Base-by-base conservation (phyloP, 2,329 filamentous ascomycete species). In the Aspergillus fumigatiaffinis region DNA sequence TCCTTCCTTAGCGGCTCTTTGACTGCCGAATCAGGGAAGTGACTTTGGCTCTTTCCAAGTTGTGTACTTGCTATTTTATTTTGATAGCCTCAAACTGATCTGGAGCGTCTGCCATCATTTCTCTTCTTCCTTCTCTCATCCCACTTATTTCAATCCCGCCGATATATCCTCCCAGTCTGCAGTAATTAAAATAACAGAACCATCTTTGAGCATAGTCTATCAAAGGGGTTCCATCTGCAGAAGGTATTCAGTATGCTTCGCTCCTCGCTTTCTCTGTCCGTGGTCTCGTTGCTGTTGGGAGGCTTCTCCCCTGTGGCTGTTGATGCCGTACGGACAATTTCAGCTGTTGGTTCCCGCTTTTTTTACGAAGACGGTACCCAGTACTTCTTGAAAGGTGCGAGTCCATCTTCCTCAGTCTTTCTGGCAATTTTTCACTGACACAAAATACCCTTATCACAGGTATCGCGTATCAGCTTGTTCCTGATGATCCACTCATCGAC, bases 341-440 rank as follows among this genome's bases (percentile, higher is more conserved):
- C 78, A n/a, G 76, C 77, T 46, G 84, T 87, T 54, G 91, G 91
- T 52, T 87, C 87, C 77, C 96, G 95, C 76, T 91, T 96, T 79
- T 96, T 95, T 79, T 87, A 86, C 64, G 85, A 84, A 67, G 85
- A 92, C 72, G 91, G 91, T 62, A 81, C 86, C 32, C 91, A 95
- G 71, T 95, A 90, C 80, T 94, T 86, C 74, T 83, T 94, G 73
- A 94, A 92, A 78, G 90, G 90, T 89, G 74, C 52, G 71, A 48
- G 5, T 25, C n/a, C 35, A 32, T 4, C 20, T 26, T 21, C n/a
- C 32, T 29, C 20, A 9, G 21, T 41, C n/a, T 29, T 42, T 51
- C 9, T 50, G 60, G 8, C 42, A 23, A 14, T 46, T 54, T 46
- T 54, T 21, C 26, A 56, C 57, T 65, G 44, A 63, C 52, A n/a